phyloP scores from a whole-genome alignment of 371 early-diverging fungal species.

The Circinella umbellata region DNA sequence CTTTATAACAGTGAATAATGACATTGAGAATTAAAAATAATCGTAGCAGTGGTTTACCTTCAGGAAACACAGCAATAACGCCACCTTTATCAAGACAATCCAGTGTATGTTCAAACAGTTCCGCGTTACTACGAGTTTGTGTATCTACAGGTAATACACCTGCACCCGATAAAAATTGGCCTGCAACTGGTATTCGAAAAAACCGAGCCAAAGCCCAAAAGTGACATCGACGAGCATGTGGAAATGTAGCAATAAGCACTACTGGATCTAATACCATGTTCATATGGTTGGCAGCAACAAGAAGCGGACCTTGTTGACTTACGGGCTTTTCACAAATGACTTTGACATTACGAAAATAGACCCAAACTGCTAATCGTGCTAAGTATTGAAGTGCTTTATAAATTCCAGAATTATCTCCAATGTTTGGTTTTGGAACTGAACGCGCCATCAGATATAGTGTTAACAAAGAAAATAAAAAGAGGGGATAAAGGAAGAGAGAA shows the following conservation, averaged over 20 bases:
- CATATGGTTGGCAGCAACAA: conserved; percentile 57
- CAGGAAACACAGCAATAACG: conserved; percentile 62
- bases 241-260: conserved; percentile 55
- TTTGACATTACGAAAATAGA: conserved; percentile 53
- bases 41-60: conserved; percentile 40
- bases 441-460: not conserved
- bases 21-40: no score
- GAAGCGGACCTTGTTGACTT: conserved; percentile 44
- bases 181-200: conserved; percentile 52
- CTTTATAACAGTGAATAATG: no score
- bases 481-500: not conserved
- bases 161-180: conserved; percentile 40
- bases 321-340: conserved; percentile 33
- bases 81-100: conserved; percentile 51
- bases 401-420: conserved; percentile 7
- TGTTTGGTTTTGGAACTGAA: conserved; percentile 2
- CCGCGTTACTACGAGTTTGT: conserved; percentile 57
- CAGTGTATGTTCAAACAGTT: conserved; percentile 55
- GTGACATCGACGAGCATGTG: conserved; percentile 57
- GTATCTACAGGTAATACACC: conserved; percentile 65
- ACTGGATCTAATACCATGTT: conserved; percentile 68
- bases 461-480: not conserved
- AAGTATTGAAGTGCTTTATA: conserved; percentile 46
- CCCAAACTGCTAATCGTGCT: conserved; percentile 48
- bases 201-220: conserved; percentile 65